These are phyloP conservation scores for Blastobotrys robertii DNA, from an alignment of 805 yeast species.

Conservation along the genomic window DNA sequence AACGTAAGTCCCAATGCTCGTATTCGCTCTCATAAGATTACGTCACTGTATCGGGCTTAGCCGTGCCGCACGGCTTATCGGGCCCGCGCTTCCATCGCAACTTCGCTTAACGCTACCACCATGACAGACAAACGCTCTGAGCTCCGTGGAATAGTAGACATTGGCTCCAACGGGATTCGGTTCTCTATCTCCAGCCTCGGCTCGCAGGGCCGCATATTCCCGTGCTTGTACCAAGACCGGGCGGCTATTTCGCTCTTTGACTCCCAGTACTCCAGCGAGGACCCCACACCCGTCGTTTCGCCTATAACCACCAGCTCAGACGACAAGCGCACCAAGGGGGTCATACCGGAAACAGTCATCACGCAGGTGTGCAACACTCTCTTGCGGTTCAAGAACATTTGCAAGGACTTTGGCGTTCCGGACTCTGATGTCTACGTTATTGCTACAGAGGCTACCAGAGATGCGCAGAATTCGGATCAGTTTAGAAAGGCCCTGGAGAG, in stretches of 20 bases:
- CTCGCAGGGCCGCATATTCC: conserved; percentile 65
- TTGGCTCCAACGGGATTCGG: conserved; percentile 68
- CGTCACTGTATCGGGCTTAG: too few species aligned
- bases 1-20: too few species aligned
- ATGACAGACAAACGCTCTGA: neutral
- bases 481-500: conserved; percentile 45
- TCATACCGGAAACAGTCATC: conserved; percentile 36
- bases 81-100: too few species aligned
- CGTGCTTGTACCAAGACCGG: conserved; percentile 67
- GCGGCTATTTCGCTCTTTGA: conserved; percentile 62
- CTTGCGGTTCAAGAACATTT: conserved; percentile 57
- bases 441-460: conserved; percentile 68
- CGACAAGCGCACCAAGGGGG: conserved; percentile 6
- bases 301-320: conserved; percentile 2
- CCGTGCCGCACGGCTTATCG: too few species aligned
- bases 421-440: conserved; percentile 48
- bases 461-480: conserved; percentile 53
- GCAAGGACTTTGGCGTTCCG: conserved; percentile 66
- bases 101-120: too few species aligned
- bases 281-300: conserved; percentile 2
- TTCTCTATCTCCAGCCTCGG: conserved; percentile 64
- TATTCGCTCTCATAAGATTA: too few species aligned
- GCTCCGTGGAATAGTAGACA: conserved; percentile 52
- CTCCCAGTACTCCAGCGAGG: conserved; percentile 34
- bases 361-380: conserved; percentile 52